phyloP scores from a whole-genome alignment of 345 rosid species.

The Murraya koenigii region DNA sequence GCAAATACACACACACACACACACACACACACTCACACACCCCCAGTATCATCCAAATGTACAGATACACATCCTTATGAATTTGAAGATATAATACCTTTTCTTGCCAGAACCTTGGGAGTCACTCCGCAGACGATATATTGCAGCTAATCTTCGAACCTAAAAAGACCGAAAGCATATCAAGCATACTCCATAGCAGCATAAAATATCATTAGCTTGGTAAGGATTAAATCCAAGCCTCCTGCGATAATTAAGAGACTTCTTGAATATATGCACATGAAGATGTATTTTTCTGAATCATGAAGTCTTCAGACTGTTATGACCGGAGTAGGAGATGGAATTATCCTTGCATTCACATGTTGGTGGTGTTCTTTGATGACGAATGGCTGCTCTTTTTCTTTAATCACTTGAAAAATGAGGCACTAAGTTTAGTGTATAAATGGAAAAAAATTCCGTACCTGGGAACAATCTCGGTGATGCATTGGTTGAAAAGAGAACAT shows the following conservation, averaged over 20 bases:
- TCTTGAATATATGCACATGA: constrained; percentile 10
- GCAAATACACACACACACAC: not conserved
- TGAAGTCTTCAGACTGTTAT: not conserved
- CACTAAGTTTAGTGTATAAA: not conserved
- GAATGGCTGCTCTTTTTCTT: not conserved
- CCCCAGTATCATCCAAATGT: not conserved
- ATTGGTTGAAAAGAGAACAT: constrained; percentile 71
- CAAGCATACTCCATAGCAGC: constrained; percentile 12
- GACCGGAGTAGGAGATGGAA: not conserved
- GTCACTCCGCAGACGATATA: constrained; percentile 59
- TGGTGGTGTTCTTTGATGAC: not conserved
- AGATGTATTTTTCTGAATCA: not conserved
- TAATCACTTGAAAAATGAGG: not conserved
- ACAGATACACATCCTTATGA: not conserved
- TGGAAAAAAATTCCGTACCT: constrained; percentile 42
- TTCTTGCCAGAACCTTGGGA: constrained; percentile 84
- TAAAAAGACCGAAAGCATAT: constrained; percentile 22
- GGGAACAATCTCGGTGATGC: constrained; percentile 89
- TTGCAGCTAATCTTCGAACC: constrained; percentile 73
- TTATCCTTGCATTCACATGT: not conserved
- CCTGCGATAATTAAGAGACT: not conserved
- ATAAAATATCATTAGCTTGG: not conserved
- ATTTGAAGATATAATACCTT: constrained; percentile 35
- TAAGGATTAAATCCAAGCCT: not conserved
- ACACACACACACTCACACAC: too few relatives aligned